A percentile compares a stretch with the other conserved stretches of the same genome.
Evolutionary conservation across 2,329 filamentous ascomycete genomes (phyloP).

Genomic region (Metarhizium guizhouense): DNA sequence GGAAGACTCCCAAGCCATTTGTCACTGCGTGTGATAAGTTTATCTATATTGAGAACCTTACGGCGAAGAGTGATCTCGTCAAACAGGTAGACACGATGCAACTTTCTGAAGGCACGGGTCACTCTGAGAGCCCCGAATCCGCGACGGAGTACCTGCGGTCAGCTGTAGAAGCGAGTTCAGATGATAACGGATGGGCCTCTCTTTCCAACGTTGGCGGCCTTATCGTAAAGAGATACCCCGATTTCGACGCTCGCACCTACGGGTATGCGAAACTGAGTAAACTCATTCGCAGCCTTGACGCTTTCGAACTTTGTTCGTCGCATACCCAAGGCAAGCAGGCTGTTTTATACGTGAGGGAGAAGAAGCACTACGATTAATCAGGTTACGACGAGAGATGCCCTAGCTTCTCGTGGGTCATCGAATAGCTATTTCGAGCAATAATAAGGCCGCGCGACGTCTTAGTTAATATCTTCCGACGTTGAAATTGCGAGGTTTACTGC

Average conservation of each 20-base stretch:
- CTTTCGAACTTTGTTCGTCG: too few relatives aligned
- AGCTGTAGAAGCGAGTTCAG: slow-evolving; percentile 13
- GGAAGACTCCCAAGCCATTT: slow-evolving; percentile 22
- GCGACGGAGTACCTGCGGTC: not conserved
- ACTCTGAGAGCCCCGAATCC: too few relatives aligned
- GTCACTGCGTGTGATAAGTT: slow-evolving; percentile 25
- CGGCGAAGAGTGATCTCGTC: not conserved
- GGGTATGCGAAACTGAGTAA: slow-evolving; percentile 16
- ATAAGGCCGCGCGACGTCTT: too few relatives aligned
- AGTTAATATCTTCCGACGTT: too few relatives aligned
- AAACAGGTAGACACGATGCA: not conserved
- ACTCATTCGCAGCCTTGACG: slow-evolving; percentile 1
- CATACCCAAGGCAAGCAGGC: too few relatives aligned
- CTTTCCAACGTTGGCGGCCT: slow-evolving; percentile 17
- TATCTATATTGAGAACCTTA: slow-evolving; percentile 19
- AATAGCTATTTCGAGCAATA: too few relatives aligned
- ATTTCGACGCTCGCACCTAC: slow-evolving; percentile 21
- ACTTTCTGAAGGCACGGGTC: not conserved
- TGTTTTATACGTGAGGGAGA: too few relatives aligned
- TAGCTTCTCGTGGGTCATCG: too few relatives aligned
- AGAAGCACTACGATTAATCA: too few relatives aligned
- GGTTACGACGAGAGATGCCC: too few relatives aligned
- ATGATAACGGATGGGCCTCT: slow-evolving; percentile 18
- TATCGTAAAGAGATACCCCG: slow-evolving; percentile 17
- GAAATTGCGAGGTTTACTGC: too few relatives aligned